Conservation (phyloP, 2,329 filamentous ascomycete species). For the Cercospora canescens region DNA sequence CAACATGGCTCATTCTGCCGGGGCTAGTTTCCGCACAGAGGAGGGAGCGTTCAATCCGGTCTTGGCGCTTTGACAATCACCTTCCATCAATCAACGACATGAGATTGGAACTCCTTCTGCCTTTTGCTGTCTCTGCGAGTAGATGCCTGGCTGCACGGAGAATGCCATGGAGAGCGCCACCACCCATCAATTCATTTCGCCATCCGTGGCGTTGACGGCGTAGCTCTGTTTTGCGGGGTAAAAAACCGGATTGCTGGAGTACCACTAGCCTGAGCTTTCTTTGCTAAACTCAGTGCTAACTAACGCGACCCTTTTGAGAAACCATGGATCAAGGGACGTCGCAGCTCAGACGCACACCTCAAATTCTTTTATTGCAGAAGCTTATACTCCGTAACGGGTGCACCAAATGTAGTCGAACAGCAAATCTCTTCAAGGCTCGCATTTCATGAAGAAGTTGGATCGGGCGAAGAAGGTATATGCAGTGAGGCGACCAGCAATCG, state of each 20-base stretch:
- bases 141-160: not conserved
- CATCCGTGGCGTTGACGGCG: not conserved
- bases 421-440: too few species aligned
- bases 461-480: too few species aligned
- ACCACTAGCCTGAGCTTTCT: not conserved
- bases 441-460: too few species aligned
- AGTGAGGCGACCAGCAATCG: too few species aligned
- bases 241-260: too few species aligned
- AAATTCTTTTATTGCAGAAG: too few species aligned
- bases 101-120: not conserved
- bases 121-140: not conserved
- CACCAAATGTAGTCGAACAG: too few species aligned
- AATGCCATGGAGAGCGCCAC: not conserved
- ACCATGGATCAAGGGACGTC: not conserved
- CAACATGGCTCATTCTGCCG: not conserved
- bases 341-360: not conserved
- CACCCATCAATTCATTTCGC: not conserved
- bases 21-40: not conserved
- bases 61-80: not conserved
- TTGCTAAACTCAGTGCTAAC: not conserved
- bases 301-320: not conserved
- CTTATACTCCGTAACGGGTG: too few species aligned
- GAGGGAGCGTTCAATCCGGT: not conserved
- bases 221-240: not conserved
- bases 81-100: not conserved